A percentile compares a stretch with the other conserved stretches of the same genome.
phyloP scores from a whole-genome alignment of 352 stramenopile species.

The Globisporangium radiosum region DNA sequence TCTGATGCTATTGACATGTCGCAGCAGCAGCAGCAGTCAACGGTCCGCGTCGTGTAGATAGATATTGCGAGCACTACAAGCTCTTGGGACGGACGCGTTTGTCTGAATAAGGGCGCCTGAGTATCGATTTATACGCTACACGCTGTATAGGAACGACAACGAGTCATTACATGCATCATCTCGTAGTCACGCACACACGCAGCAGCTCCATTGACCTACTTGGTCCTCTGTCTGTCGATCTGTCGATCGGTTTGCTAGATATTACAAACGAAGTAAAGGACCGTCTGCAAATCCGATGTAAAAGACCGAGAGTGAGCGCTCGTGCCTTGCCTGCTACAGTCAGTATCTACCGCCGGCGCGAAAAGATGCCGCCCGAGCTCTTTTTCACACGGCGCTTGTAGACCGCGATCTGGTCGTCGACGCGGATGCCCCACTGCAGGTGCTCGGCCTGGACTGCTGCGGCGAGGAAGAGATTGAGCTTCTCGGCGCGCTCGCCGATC shows the following conservation, averaged over 20 bases:
- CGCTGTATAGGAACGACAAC: too few species aligned
- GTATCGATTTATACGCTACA: not conserved
- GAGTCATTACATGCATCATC: not conserved
- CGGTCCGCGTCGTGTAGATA: slow-evolving; percentile 28
- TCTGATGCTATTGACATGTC: not conserved
- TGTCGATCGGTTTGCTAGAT: too few species aligned
- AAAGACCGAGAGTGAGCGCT: too few species aligned
- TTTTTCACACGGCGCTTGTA: slow-evolving; percentile 87
- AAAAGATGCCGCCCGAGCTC: slow-evolving; percentile 44
- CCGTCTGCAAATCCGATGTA: too few species aligned
- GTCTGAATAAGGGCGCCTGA: not conserved
- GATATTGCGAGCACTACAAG: not conserved
- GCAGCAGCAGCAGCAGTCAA: slow-evolving; percentile 8
- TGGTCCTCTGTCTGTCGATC: too few species aligned
- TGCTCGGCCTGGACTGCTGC: slow-evolving; percentile 74
- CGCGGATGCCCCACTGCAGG: slow-evolving; percentile 82
- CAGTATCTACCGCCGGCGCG: slow-evolving; percentile 51
- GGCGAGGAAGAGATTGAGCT: slow-evolving; percentile 79
- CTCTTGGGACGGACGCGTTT: too few species aligned
- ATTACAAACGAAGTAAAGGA: too few species aligned
- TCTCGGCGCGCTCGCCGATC: slow-evolving; percentile 78
- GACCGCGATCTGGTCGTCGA: slow-evolving; percentile 84
- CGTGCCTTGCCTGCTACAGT: too few species aligned
- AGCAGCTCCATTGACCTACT: not conserved
- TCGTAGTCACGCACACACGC: not conserved